phyloP scores from a whole-genome alignment of 2,329 filamentous ascomycete genomes.

The Xylaria arbuscula region DNA sequence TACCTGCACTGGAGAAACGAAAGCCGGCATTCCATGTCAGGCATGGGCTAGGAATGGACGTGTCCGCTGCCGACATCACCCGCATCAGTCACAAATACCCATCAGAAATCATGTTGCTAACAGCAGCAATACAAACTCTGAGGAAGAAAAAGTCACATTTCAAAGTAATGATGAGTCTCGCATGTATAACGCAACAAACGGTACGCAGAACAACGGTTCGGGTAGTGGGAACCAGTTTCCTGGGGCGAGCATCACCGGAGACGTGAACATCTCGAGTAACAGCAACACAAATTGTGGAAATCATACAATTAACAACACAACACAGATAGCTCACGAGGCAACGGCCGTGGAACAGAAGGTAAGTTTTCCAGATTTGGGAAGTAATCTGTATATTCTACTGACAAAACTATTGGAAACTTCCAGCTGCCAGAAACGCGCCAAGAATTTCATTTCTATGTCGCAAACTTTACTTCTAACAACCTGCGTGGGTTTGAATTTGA shows the following conservation, averaged over 20 bases:
- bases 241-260: not conserved
- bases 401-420: not conserved
- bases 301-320: too few relatives aligned
- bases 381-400: not conserved
- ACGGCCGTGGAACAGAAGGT: not conserved
- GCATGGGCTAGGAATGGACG: not conserved
- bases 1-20: not conserved
- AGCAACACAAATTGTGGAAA: not conserved
- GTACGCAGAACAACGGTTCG: not conserved
- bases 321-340: not conserved
- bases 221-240: not conserved
- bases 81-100: not conserved
- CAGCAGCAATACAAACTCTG: not conserved
- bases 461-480: not conserved
- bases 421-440: not conserved
- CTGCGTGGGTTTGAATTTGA: not conserved
- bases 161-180: not conserved
- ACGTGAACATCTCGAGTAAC: not conserved
- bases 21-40: not conserved
- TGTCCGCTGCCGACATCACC: not conserved
- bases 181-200: not conserved
- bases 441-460: not conserved
- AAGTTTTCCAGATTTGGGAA: not conserved
- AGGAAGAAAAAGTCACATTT: not conserved
- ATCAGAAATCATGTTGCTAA: not conserved